A percentile compares a stretch with the other conserved stretches of the same genome.
Conservation (phyloP, 2,329 filamentous ascomycete genomes). For the Alternaria consortialis region DNA sequence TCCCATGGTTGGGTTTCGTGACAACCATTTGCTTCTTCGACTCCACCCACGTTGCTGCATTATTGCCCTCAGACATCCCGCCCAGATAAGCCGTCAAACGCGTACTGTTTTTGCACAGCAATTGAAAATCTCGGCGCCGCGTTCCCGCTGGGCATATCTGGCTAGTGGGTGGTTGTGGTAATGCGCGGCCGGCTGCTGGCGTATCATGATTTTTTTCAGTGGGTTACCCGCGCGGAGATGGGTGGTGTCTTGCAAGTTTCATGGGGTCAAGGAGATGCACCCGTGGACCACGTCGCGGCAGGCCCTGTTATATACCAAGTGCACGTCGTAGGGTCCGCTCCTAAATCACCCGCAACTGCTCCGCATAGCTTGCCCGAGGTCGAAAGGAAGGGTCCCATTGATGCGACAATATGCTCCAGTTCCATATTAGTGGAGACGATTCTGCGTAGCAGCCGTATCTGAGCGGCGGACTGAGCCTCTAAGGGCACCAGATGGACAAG, state of each 20-base stretch:
- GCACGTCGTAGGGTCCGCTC: conserved; percentile 23
- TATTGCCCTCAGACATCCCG: conserved; percentile 32
- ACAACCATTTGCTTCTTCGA: conserved; percentile 31
- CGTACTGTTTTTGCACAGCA: conserved; percentile 27
- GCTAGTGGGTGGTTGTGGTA: conserved; percentile 22
- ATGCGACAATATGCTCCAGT: conserved; percentile 10
- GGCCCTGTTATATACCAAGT: conserved; percentile 37
- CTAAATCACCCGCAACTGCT: conserved; percentile 38
- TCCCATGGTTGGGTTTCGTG: conserved; percentile 17
- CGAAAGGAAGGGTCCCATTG: conserved; percentile 9
- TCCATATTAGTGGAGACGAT: conserved; percentile 10
- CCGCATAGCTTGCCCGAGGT: conserved; percentile 42
- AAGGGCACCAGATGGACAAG: not conserved
- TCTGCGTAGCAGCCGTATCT: not conserved
- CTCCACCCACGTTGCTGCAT: conserved; percentile 36
- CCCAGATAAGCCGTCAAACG: conserved; percentile 40
- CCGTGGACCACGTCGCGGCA: conserved; percentile 19
- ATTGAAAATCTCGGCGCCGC: conserved; percentile 38
- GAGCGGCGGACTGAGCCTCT: not conserved
- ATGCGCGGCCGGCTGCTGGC: conserved; percentile 39
- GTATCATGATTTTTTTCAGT: conserved; percentile 25
- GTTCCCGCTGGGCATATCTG: conserved; percentile 23
- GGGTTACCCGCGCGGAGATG: conserved; percentile 26
- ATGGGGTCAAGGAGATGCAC: conserved; percentile 23
- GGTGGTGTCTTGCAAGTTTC: conserved; percentile 29